Base-by-base conservation (phyloP, 768 basidiomycete species). In the Pulveroboletus sp. region DNA sequence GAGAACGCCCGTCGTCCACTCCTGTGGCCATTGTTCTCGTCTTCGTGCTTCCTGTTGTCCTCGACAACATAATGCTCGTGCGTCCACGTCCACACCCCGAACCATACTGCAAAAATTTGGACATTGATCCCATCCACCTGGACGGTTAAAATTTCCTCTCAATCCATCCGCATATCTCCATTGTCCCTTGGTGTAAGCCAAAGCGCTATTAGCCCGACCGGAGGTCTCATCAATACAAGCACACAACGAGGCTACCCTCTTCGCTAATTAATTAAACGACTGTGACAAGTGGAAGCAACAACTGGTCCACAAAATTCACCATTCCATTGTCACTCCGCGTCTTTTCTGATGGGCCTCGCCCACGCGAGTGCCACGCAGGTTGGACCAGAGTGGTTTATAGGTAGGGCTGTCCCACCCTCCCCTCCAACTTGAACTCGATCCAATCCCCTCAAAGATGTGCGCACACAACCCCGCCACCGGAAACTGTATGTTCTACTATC, bases 231-330 rank as follows among this genome's bases (percentile, higher is more conserved):
- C 8, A 22, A 10, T 20, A 17, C 26, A 17, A 14, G n/a, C 24
- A 5, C 12, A 26, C 49, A 35, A 51, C 35, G 20, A 27, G 34
- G 43, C 46, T 29, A 42, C 46, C 30, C 5, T 4, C 36, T 31
- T 23, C 12, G 43, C 16, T 11, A 30, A 54, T 57, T 45, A 59
- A 59, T 42, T 24, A 34, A 44, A 19, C 29, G 11, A 6, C n/a
- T n/a, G n/a, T n/a, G n/a, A n/a, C n/a, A n/a, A n/a, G n/a, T n/a
- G n/a, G n/a, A n/a, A n/a, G n/a, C n/a, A n/a, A n/a, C n/a, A n/a
- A n/a, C n/a, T n/a, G n/a, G n/a, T n/a, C n/a, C n/a, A n/a, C n/a
- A n/a, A n/a, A n/a, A n/a, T n/a, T n/a, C n/a, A n/a, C n/a, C n/a
- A n/a, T n/a, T n/a, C n/a, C n/a, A n/a, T n/a, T n/a, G n/a, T 41